phyloP scores from a whole-genome alignment of 371 early-diverging fungal genomes.

The Blakeslea trispora region DNA sequence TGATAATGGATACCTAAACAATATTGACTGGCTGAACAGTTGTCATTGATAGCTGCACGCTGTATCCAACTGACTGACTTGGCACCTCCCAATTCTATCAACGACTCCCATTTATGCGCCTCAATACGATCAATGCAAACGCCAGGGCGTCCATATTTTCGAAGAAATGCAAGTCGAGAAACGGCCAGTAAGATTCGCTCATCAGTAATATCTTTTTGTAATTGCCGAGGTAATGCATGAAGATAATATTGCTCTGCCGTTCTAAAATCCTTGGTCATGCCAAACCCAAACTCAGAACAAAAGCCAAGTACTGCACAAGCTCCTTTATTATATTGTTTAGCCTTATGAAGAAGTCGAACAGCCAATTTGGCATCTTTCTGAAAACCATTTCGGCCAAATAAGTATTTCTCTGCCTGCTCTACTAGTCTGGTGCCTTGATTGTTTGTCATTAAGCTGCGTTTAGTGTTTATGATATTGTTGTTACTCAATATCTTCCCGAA shows the following conservation, averaged over 20 bases:
- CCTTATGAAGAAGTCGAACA: constrained; percentile 45
- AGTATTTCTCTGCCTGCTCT: constrained; percentile 47
- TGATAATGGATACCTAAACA: constrained; percentile 75
- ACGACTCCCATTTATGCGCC: constrained; percentile 64
- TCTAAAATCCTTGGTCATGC: constrained; percentile 54
- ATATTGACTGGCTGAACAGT: constrained; percentile 53
- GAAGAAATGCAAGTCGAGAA: constrained; percentile 70
- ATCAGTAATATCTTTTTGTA: constrained; percentile 9
- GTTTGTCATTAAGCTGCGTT: not conserved
- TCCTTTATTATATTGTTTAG: constrained; percentile 38
- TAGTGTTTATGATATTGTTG: not conserved
- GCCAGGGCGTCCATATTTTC: constrained; percentile 77
- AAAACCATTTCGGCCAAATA: constrained; percentile 60
- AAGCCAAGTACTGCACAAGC: constrained; percentile 64
- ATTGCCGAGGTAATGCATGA: constrained; percentile 23
- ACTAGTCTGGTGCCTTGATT: constrained; percentile 18
- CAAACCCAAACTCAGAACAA: constrained; percentile 83
- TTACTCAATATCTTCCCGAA: constrained; percentile 9
- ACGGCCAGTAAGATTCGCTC: constrained; percentile 53
- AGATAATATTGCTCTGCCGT: constrained; percentile 65
- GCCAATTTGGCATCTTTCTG: constrained; percentile 45
- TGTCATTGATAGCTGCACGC: constrained; percentile 53
- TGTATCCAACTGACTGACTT: constrained; percentile 52
- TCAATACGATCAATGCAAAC: constrained; percentile 73
- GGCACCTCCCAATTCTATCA: constrained; percentile 22